Percentiles rank a stretch among this genome's conserved stretches.
Conservation (phyloP, 2,329 filamentous ascomycete genomes). For the Penicillium sp. region DNA sequence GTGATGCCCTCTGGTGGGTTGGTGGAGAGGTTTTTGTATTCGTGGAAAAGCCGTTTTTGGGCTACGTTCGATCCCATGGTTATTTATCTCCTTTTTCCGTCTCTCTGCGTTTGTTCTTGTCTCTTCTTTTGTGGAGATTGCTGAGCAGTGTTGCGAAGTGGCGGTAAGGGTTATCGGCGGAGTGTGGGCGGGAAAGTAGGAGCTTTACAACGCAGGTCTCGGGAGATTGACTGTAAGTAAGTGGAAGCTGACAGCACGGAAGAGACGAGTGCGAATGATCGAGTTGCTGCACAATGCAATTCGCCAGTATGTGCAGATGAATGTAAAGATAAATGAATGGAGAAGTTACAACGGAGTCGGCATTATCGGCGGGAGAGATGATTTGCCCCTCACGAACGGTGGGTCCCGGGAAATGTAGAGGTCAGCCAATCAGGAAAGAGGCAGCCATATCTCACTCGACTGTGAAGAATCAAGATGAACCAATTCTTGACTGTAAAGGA, state of each 20-base stretch:
- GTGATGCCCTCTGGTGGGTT: conserved; percentile 98
- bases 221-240: neutral
- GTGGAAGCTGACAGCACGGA: neutral
- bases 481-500: neutral
- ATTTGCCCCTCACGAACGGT: neutral
- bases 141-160: neutral
- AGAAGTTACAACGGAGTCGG: neutral
- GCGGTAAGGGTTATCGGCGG: neutral
- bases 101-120: neutral
- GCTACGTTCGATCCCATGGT: conserved; percentile 51
- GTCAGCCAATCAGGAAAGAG: neutral
- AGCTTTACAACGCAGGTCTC: neutral
- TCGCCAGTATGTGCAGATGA: neutral
- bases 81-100: neutral
- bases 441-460: neutral
- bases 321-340: neutral
- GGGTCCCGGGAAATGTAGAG: neutral
- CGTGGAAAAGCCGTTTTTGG: conserved; percentile 80
- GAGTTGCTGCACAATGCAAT: neutral
- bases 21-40: conserved; percentile 90
- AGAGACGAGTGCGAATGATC: neutral
- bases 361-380: neutral
- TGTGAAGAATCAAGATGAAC: too few species aligned
- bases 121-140: neutral
- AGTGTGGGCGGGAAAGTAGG: neutral